Base-by-base conservation (phyloP, 345 rosid genomes). In the Excoecaria cochinchinensis region DNA sequence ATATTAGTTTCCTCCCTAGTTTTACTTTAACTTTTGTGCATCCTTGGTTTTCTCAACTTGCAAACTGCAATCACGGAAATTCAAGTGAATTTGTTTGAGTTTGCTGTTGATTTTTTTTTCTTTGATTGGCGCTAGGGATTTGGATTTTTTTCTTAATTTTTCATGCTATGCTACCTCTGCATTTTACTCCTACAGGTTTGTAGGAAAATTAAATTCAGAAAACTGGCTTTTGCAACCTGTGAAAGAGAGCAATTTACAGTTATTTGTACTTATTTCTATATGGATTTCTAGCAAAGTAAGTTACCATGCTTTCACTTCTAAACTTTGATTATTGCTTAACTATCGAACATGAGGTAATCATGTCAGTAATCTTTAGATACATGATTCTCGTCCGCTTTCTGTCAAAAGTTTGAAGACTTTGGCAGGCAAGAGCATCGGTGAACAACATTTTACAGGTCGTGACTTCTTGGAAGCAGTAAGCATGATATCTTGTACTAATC, bases 391-490 rank as follows among this genome's bases (percentile, higher is more conserved):
- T 72, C 88, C 90, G 2, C 22, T 92, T 15, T 75, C 89, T 0
- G 86, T 89, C 65, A 86, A 86, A 70, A 65, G 61, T 75, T 72
- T 90, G 73, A 90, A 88, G 81, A 78, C 83, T 39, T 75, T 86
- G 77, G 89, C 90, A 24, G 94, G 89, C 76, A 62, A 70, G 22
- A 57, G 78, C 76, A 94, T 94, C 58, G 76, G 64, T 12, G 92
- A 86, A n/a, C 92, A 94, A 64, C 92, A 89, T 79, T 92, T 92
- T 73, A 84, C 85, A 21, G 69, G 74, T 72, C 74, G 89, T 15
- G 98, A 94, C 85, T 90, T 88, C 79, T 19, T 83, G 40, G 94
- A 92, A 77, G 96, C 93, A 13, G 97, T 94, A 85, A 80, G 92
- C 62, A 66, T n/a, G 39, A 64, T 63, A 16, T 59, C 24, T 4